Conservation (phyloP, 1,284 basidiomycete species). For the Polyporus tsugae region DNA sequence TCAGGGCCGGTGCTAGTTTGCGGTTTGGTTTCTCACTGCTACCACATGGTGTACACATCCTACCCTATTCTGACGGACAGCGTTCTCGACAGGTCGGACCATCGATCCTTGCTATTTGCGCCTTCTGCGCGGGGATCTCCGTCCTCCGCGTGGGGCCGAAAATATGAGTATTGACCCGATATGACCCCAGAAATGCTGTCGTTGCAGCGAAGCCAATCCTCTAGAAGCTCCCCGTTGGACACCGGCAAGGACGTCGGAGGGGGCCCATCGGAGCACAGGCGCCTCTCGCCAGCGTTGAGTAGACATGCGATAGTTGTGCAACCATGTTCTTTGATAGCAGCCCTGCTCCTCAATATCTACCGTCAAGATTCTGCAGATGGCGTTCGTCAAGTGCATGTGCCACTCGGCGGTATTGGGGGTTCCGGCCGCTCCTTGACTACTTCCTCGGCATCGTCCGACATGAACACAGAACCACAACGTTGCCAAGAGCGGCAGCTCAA, state of each 20-base stretch:
- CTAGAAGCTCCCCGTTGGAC: neutral
- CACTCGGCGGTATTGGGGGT: neutral
- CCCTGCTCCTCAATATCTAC: neutral
- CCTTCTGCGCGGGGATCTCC: neutral
- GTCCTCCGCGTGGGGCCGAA: neutral
- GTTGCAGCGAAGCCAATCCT: neutral
- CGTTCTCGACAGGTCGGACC: neutral
- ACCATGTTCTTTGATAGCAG: neutral
- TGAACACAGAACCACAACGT: neutral
- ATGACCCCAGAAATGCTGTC: neutral
- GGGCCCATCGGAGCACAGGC: neutral
- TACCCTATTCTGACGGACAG: conserved; percentile 1
- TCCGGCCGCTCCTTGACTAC: neutral
- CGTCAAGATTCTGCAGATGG: neutral
- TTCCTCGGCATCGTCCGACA: neutral
- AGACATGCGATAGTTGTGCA: neutral
- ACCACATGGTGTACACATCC: neutral
- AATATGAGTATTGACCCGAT: neutral
- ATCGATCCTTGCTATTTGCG: neutral
- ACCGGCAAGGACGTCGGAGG: neutral
- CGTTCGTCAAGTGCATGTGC: neutral
- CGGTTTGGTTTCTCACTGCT: neutral
- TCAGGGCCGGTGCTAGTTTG: neutral
- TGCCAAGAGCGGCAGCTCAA: neutral
- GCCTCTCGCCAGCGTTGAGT: neutral